Base-by-base conservation (phyloP, 2,329 filamentous ascomycete genomes). In the Aspergillus awamori region DNA sequence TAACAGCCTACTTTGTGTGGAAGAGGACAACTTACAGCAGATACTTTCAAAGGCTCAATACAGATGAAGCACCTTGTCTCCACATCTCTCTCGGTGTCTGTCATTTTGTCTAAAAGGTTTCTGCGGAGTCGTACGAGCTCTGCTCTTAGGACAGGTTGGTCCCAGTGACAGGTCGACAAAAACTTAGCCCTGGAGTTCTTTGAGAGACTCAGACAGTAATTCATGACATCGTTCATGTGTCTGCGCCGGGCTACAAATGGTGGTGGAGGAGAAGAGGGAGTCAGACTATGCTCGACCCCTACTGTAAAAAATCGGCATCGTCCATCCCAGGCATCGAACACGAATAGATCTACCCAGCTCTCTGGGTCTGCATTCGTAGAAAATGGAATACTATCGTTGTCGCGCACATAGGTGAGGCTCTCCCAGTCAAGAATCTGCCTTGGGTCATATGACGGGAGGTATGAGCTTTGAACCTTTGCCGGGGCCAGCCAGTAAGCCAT, bases 401-500 rank as follows among this genome's bases (percentile, higher is more conserved):
- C 59, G 10, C 70, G 72, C 4, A 83, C 77, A 39, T 71, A 70
- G 2, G 65, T 57, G 24, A 81, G 58, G 20, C 68, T 65, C 2
- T 68, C 51, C 77, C 77, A 79, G 38, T 88, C 84, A 22, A 87
- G 80, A 2, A 73, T 33, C 1, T 63, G 57, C 13, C 59, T 60
- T 13, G 61, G 56, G 20, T 65, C 49, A 8, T 54, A 30, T 8
- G 33, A 36, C 10, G 17, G 43, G 41, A 53, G 24, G 15, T 61
- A 24, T 63, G 63, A 41, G 54, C 22, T 22, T 47, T 64, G 30
- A 48, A 53, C 28, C 53, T 55, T 60, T 63, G 82, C 65, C 5
- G 95, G 94, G 0, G 87, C 90, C 13, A 97, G 71, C 80, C 93
- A 97, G 75, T 97, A 99, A 0, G 93, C 89, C 73, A 97, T 84